A percentile compares a stretch with the other conserved stretches of the same genome.
phyloP scores from a whole-genome alignment of 257 asterid species.

The Solanum sitiens region DNA sequence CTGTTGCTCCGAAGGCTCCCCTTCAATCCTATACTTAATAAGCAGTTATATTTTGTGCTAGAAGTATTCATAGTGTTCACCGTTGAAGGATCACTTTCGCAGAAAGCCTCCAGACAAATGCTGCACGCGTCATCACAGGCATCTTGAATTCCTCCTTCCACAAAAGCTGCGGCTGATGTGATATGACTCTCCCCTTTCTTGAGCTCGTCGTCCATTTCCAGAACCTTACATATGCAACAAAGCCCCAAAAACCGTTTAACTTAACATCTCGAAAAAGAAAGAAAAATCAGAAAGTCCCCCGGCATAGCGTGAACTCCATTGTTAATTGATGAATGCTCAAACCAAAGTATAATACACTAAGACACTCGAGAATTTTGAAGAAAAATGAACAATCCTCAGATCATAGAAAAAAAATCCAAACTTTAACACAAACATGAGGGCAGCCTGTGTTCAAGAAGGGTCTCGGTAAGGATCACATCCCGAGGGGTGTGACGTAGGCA shows the following conservation, averaged over 20 bases:
- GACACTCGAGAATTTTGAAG: neutral
- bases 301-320: neutral
- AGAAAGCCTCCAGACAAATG: conserved; percentile 91
- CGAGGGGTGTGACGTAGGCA: neutral
- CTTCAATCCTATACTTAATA: neutral
- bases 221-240: conserved; percentile 18
- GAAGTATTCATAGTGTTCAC: conserved; percentile 13
- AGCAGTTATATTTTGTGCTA: neutral
- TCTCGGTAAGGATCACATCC: neutral
- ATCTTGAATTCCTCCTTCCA: conserved; percentile 94
- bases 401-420: neutral
- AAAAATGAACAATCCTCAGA: neutral
- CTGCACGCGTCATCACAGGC: conserved; percentile 92
- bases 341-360: neutral
- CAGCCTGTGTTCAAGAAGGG: neutral
- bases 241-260: neutral
- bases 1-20: neutral
- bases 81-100: conserved; percentile 75
- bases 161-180: conserved; percentile 88
- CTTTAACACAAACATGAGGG: neutral
- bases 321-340: neutral
- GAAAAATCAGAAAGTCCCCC: neutral
- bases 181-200: conserved; percentile 36
- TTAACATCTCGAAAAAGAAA: neutral
- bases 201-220: conserved; percentile 33